Evolutionary conservation across 2,329 filamentous ascomycete genomes (phyloP), one percentile per base, ranked within the genome.

Genomic region (Cladosporium cucumerinum): DNA sequence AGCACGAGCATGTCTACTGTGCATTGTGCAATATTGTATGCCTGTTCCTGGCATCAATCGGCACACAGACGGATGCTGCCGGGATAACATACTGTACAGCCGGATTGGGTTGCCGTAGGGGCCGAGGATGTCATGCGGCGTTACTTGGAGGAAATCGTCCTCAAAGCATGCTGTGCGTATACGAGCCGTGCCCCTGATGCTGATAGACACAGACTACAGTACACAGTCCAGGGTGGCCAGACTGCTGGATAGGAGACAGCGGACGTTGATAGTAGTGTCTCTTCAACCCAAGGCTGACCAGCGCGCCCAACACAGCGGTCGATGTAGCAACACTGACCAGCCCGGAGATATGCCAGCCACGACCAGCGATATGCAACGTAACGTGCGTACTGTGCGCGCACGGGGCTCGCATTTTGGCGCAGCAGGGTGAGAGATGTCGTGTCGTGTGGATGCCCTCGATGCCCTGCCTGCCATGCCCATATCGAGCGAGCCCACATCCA

Each of bases 1-100:
- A 62, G 51, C 26, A 18, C 51, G 51, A 0, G 51, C 51, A n/a
- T 46, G 39, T 21, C n/a, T 5, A 21, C 39, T 46, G n/a, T 46
- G 39, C 57, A 43, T 26, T 28, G 57, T 25, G 34, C 43, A 43
- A 21, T 11, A 10, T 46, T 30, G 32, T n/a, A 54, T 62, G 60
- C 60, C 60, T 54, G 60, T 62, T 62, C 60, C 60, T 62, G 60
- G 49, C 60, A 62, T 16, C 26, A 10, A 14, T 62, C 60, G 60
- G 49, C 60, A 55, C 58, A 46, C 39, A 21, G 25, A 34, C 30
- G 30, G 54, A 23, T 25, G 46, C 49, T 43, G 32, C 60, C 60
- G 49, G 55, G 49, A 55, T 55, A 34, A 54, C 34, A 39, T 28
- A 7, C 3, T 7, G 26, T 12, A 16, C 48, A 12, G 28, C 59